Evolutionary conservation across 1,284 basidiomycete genomes (phyloP), one percentile per base, ranked within the genome.

Genomic region (Malassezia sympodialis): DNA sequence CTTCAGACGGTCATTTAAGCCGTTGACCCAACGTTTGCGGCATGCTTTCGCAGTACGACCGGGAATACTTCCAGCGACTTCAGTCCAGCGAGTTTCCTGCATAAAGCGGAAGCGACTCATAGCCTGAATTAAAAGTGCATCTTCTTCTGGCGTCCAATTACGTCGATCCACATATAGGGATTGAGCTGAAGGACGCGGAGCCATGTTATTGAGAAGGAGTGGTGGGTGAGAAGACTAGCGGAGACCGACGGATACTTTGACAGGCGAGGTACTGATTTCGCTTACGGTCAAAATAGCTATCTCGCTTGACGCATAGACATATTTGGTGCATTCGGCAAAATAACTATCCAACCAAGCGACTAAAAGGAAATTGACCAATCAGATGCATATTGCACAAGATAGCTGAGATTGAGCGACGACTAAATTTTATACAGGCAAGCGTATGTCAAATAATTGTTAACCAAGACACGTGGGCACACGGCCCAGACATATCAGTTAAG

Each of bases 1-100:
- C 44, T 57, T 57, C 14, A 57, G 34, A 10, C 55, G 44, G 1
- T 57, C 55, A 32, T 57, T 57, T 7, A 57, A 23, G 4, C 55
- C 55, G 26, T 57, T 57, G 8, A 57, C 55, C 55, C 55, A 57
- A n/a, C 55, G 55, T 23, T 57, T 57, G 15, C 55, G 55, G 30
- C 55, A 57, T 8, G 55, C 55, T 12, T 57, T 57, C 2, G 55
- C 47, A 8, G 55, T 44, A 15, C 55, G 55, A 0, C 41, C 50
- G 4, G 55, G 55, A 14, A 57, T 41, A 10, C 23, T 24, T 7
- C 43, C 49, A 3, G 55, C 49, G 5, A 57, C 39, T 30, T 57
- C 55, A 1, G 55, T 57, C 55, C 55, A 57, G 26, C 55, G 55
- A 21, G 46, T 45, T 4, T 57, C 55, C 8, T 52, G 21, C 8